A percentile compares a stretch with the other conserved stretches of the same genome.
Conservation (phyloP, 306 rosid species). For the Rosa multiflora region DNA sequence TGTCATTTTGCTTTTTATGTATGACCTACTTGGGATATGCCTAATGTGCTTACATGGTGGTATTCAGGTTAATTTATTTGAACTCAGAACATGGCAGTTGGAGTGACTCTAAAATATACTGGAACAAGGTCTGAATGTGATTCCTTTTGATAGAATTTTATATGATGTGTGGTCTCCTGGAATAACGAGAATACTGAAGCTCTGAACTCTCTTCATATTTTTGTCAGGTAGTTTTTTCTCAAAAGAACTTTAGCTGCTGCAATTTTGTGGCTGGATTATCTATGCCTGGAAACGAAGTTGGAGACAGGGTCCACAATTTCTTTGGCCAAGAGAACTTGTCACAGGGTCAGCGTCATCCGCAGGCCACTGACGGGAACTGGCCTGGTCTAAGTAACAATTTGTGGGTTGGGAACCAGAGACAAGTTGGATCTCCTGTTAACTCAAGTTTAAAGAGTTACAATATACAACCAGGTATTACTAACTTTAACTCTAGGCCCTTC, state of each 20-base stretch:
- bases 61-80: constrained; percentile 40
- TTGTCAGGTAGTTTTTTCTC: constrained; percentile 28
- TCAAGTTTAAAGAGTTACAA: constrained; percentile 78
- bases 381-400: constrained; percentile 61
- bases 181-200: constrained; percentile 5
- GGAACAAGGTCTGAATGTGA: constrained; percentile 36
- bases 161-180: neutral
- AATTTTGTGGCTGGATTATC: constrained; percentile 61
- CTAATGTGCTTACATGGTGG: constrained; percentile 9
- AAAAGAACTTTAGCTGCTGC: constrained; percentile 45
- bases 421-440: constrained; percentile 61
- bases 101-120: constrained; percentile 35
- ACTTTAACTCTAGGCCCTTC: neutral
- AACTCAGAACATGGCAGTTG: constrained; percentile 34
- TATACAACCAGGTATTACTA: constrained; percentile 69
- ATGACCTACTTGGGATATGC: constrained; percentile 10
- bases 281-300: constrained; percentile 99
- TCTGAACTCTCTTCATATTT: constrained; percentile 27
- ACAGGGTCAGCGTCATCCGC: constrained; percentile 87
- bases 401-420: constrained; percentile 81
- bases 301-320: constrained; percentile 99
- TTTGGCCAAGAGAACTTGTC: constrained; percentile 95
- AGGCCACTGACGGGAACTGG: constrained; percentile 82
- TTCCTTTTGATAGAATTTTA: constrained; percentile 26
- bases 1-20: constrained; percentile 22